Conservation (phyloP, 805 yeast genomes). For the Vanderwaltozyma tropicalis region DNA sequence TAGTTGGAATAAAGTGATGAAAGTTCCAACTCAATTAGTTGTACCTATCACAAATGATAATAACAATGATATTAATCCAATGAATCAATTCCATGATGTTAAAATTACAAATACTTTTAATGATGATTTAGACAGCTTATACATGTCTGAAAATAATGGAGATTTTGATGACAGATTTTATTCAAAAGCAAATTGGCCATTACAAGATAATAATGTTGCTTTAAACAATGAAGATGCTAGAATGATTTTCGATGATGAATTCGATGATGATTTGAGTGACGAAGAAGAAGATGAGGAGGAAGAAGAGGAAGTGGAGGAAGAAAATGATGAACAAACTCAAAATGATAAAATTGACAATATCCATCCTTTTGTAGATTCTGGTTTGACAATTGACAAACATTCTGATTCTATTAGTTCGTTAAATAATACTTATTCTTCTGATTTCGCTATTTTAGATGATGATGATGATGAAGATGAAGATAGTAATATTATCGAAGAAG, state of each 20-base stretch:
- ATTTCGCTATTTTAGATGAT: conserved; percentile 1
- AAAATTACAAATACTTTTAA: conserved; percentile 9
- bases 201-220: conserved; percentile 19
- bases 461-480: conserved; percentile 11
- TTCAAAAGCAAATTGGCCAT: conserved; percentile 15
- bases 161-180: conserved; percentile 13
- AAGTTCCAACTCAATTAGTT: conserved; percentile 3
- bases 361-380: conserved; percentile 3
- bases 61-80: neutral
- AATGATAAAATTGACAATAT: neutral
- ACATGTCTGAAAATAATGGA: conserved; percentile 12
- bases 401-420: neutral
- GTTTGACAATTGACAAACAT: neutral
- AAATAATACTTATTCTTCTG: neutral
- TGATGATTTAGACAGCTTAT: conserved; percentile 7
- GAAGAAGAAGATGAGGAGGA: conserved; percentile 19
- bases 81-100: conserved; percentile 3
- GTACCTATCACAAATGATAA: neutral
- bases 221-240: conserved; percentile 23
- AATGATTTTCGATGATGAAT: conserved; percentile 25
- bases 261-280: conserved; percentile 21
- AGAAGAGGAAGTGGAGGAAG: conserved; percentile 9
- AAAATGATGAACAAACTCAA: conserved; percentile 3
- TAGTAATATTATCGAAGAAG: conserved; percentile 12
- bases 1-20: conserved; percentile 18